Evolutionary conservation across 2,329 filamentous ascomycete species (phyloP), one percentile per base, ranked within the genome.

Genomic region (Dothistroma pini): DNA sequence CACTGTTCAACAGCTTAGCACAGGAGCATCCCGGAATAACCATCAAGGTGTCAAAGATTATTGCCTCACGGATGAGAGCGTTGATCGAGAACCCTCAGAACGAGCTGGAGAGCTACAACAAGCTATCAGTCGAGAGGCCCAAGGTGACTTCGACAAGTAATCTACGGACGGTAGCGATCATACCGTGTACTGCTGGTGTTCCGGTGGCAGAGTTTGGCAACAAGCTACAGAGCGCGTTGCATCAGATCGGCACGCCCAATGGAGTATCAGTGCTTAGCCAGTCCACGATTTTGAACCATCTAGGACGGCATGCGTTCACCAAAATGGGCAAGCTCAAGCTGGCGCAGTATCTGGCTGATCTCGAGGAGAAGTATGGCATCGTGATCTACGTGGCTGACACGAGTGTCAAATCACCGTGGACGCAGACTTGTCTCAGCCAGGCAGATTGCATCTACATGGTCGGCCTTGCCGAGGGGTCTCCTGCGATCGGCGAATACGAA

Each of bases 11-110:
- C 80, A 99, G 95, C 72, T 84, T 99, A 57, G 95, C 95, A 0
- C 89, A 96, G 72, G 95, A 99, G 72, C 95, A 99, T 71, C 95
- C 95, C 5, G 96, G 92, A 49, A 99, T 99, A 71, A 97, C 95
- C 0, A 97, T 99, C 75, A 97, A 97, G 76, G 96, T 99, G 31
- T 97, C 95, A 1, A 99, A 97, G 75, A 95, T 99, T 68, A 97
- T 99, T 70, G 95, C 95, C 0, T 92, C 93, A 38, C 87, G 95
- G 2, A 97, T 99, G 95, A 84, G 93, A 63, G 85, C 90, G 48
- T 78, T 97, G 44, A 86, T 97, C 21, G 91, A 97, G 68, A 89
- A 93, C 69, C 90, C 91, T 1, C 78, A 90, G 16, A 80, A 82
- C 5, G 78, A 79, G n/a, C 79, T 81, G 12, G 77, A 78, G 22